Evolutionary conservation across 768 basidiomycete genomes (phyloP), one percentile per base, ranked within the genome.

Genomic region (Trametes punicea): DNA sequence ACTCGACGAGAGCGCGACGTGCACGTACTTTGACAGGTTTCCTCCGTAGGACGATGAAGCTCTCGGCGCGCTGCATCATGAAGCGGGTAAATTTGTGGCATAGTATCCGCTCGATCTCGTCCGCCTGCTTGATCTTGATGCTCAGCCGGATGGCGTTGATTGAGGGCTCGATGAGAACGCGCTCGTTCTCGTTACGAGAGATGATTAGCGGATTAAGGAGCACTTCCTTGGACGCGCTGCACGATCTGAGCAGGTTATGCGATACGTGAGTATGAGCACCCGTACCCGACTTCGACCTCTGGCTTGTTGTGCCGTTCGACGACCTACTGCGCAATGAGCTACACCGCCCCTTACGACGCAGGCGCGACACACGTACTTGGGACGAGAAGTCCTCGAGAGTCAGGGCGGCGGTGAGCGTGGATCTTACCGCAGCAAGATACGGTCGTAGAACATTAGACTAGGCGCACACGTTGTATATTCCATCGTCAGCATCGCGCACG

Each of bases 81-180:
- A 99, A 99, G 50, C 97, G 81, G 20, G 94, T 97, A 72, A 99
- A 98, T 72, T 98, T 94, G 76, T 98, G 92, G 69, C 95, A 97
- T 34, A 99, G 77, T 64, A 98, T 97, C 47, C 89, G 84, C 69
- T 99, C 97, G 59, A 98, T 96, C 75, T 99, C 97, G 72, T 99
- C 97, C 30, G 97, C 94, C 70, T 99, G 97, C 72, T 99, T 99
- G 70, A 99, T 98, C 77, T 88, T 93, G 75, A 99, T 98, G 73
- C 90, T 93, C 56, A 99, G 79, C 38, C 97, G 87, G 70, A 98
- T 91, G 1, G 94, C 96, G 75, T 99, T 99, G 74, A 98, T 84
- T 2, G 93, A 94, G 2, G 97, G 89, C 72, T 99, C 97, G 74
- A 99, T 93, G 64, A 99, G 77, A 64, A 98, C 97, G 57, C 90